A percentile compares a stretch with the other conserved stretches of the same genome.
phyloP scores from a whole-genome alignment of 345 rosid genomes.

The Anacardium occidentale region DNA sequence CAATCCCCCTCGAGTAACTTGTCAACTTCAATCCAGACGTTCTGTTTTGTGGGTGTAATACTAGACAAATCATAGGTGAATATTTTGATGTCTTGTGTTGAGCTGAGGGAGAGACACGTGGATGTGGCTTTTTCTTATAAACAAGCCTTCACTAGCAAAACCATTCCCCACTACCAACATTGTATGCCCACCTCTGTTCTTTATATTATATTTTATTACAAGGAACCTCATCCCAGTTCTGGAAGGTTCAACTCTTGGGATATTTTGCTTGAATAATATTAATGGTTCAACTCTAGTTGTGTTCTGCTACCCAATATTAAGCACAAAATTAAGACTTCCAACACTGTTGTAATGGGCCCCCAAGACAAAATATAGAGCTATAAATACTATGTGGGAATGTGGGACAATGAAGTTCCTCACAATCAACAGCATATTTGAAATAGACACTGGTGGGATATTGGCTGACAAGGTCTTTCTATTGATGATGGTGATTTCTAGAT shows the following conservation, averaged over 20 bases:
- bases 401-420: neutral
- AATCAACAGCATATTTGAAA: neutral
- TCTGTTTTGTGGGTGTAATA: conserved; percentile 1
- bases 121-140: conserved; percentile 19
- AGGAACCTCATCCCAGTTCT: too few species aligned
- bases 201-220: too few species aligned
- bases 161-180: neutral
- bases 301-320: too few species aligned
- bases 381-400: neutral
- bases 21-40: neutral
- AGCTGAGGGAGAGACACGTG: neutral
- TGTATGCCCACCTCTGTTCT: too few species aligned
- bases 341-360: neutral
- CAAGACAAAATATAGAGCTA: neutral
- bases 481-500: neutral
- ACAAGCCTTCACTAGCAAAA: neutral
- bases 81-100: too few species aligned
- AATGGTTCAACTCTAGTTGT: too few species aligned
- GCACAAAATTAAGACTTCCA: neutral
- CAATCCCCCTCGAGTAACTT: neutral
- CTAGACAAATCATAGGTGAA: neutral
- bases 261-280: too few species aligned
- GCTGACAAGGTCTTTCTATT: neutral
- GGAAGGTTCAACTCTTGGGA: too few species aligned
- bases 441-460: neutral